Evolutionary conservation across 169 alveolate species (phyloP).

Genomic region (Plasmodium inui): DNA sequence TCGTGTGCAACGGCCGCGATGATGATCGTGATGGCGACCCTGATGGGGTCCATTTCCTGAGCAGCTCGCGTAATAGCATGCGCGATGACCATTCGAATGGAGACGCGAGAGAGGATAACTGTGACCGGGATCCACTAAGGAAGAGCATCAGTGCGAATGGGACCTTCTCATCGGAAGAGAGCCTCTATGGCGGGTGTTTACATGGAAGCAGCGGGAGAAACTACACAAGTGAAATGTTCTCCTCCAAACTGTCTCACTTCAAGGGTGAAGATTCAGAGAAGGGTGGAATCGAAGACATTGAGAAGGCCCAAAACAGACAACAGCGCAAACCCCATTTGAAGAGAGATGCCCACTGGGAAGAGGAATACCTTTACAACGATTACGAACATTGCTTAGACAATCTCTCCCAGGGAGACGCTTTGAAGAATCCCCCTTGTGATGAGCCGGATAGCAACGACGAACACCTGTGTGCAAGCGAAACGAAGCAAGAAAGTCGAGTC

Average conservation of each 20-base stretch:
- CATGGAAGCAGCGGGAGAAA: neutral
- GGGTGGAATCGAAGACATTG: neutral
- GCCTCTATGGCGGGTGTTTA: neutral
- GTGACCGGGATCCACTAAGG: neutral
- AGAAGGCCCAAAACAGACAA: neutral
- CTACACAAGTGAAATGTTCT: neutral
- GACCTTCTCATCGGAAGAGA: neutral
- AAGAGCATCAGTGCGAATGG: neutral
- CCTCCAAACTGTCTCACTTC: neutral
- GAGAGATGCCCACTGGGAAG: neutral
- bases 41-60: neutral
- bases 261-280: conserved; percentile 2
- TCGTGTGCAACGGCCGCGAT: neutral
- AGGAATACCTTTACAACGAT: neutral
- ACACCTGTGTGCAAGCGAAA: neutral
- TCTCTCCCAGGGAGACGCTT: neutral
- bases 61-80: neutral
- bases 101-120: neutral
- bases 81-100: neutral
- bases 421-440: neutral
- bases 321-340: neutral
- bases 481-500: neutral
- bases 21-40: neutral
- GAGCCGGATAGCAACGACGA: neutral
- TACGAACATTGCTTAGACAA: conserved; percentile 3